phyloP scores from a whole-genome alignment of 2,329 filamentous ascomycete species.

The Akanthomyces dipterigenus region DNA sequence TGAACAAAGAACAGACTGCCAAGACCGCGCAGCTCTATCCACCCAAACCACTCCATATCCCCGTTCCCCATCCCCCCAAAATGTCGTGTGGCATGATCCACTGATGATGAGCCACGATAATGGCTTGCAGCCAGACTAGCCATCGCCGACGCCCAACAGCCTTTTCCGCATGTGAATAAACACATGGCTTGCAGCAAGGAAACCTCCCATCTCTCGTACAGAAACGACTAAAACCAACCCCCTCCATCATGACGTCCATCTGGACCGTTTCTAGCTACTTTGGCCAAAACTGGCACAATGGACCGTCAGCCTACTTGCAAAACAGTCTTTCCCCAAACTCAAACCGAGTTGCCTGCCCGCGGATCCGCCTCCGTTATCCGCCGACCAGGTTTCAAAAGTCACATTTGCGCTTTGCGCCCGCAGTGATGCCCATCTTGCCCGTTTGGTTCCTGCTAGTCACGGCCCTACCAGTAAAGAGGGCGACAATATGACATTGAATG shows the following conservation, averaged over 20 bases:
- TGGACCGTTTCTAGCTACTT: neutral
- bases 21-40: neutral
- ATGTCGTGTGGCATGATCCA: slow-evolving; percentile 2
- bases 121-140: slow-evolving; percentile 8
- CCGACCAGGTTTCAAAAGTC: neutral
- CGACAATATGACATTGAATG: too few species aligned
- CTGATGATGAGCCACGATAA: neutral
- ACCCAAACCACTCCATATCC: neutral
- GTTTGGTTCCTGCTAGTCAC: neutral
- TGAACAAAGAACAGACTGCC: slow-evolving; percentile 1
- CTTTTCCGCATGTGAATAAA: neutral
- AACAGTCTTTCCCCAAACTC: neutral
- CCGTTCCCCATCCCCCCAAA: neutral
- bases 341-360: slow-evolving; percentile 3
- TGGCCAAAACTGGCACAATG: neutral
- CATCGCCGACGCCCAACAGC: neutral
- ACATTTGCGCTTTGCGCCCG: too few species aligned
- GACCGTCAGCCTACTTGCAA: neutral
- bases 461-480: too few species aligned
- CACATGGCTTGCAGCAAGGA: neutral
- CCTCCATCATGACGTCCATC: too few species aligned
- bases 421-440: neutral
- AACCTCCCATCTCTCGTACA: neutral
- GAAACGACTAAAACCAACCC: too few species aligned
- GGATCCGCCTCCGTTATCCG: slow-evolving; percentile 4